Evolutionary conservation across 2,329 filamentous ascomycete genomes (phyloP).

Genomic region (Botrytis porri): DNA sequence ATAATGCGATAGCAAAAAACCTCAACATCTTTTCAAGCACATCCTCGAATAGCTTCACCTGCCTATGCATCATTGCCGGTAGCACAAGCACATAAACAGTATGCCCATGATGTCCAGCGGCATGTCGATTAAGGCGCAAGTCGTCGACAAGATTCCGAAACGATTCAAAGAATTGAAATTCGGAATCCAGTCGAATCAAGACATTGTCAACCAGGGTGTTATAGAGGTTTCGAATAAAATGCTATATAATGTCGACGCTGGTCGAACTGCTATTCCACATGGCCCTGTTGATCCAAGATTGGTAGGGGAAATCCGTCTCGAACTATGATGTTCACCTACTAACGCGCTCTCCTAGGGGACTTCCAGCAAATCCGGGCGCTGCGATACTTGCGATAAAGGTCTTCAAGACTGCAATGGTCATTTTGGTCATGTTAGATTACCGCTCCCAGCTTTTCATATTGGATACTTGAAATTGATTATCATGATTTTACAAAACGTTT

Average conservation of each 20-base stretch:
- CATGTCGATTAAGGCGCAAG: constrained; percentile 71
- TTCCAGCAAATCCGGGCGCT: constrained; percentile 76
- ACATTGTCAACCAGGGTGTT: constrained; percentile 93
- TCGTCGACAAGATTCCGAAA: constrained; percentile 84
- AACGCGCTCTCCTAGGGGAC: constrained; percentile 55
- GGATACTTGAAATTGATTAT: constrained; percentile 94
- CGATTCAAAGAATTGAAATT: constrained; percentile 92
- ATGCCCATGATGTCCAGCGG: constrained; percentile 32
- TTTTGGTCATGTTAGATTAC: constrained; percentile 89
- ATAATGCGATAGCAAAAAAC: constrained; percentile 12
- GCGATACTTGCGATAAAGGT: constrained; percentile 77
- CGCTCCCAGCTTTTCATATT: constrained; percentile 90
- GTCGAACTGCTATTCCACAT: constrained; percentile 71
- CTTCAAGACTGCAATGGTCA: constrained; percentile 88
- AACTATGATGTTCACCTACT: background rate
- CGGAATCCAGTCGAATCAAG: constrained; percentile 87
- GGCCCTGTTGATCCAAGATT: constrained; percentile 86
- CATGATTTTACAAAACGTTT: constrained; percentile 88
- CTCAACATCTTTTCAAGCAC: background rate
- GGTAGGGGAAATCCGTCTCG: constrained; percentile 40
- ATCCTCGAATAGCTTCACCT: background rate
- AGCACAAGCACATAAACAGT: constrained; percentile 11
- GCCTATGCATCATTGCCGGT: constrained; percentile 10
- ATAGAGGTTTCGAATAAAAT: constrained; percentile 92
- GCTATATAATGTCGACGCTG: constrained; percentile 85